These are phyloP conservation scores for Pyrenophora teres DNA, from an alignment of 2,329 filamentous ascomycete species.

Conservation along the genomic window DNA sequence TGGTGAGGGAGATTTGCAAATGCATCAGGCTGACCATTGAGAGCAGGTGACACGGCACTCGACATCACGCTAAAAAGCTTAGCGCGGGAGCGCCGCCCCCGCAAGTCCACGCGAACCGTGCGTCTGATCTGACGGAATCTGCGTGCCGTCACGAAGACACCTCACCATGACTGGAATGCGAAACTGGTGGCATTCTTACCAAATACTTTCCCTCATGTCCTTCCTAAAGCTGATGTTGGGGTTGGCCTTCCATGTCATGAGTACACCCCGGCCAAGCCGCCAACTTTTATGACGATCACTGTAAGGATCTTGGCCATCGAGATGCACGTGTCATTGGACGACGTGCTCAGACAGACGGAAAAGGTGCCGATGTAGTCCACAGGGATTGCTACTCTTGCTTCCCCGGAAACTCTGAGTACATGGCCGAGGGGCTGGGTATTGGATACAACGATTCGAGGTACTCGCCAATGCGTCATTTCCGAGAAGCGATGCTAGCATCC, in stretches of 20 bases:
- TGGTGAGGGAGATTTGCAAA: no score
- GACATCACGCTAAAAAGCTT: conserved; percentile 17
- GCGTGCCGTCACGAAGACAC: conserved; percentile 19
- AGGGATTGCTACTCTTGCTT: conserved; percentile 1
- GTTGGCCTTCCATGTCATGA: conserved; percentile 1
- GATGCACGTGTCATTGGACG: conserved; percentile 6
- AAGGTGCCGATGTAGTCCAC: conserved; percentile 1
- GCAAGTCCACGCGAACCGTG: conserved; percentile 18
- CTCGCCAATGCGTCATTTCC: conserved; percentile 3
- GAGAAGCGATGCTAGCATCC: conserved; percentile 2
- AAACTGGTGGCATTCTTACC: background rate
- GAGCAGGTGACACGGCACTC: conserved; percentile 14
- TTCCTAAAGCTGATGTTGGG: background rate
- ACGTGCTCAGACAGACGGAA: background rate
- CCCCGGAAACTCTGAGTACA: background rate
- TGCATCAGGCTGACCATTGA: conserved; percentile 1
- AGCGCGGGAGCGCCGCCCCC: conserved; percentile 8
- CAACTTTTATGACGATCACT: conserved; percentile 3
- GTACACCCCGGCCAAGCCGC: background rate
- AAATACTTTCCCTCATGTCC: background rate
- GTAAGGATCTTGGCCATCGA: background rate
- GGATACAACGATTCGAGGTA: background rate
- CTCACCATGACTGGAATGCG: conserved; percentile 15
- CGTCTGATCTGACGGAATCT: conserved; percentile 16
- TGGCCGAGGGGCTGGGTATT: background rate